phyloP scores from a whole-genome alignment of 2,329 filamentous ascomycete genomes.

The Chalara sp. region DNA sequence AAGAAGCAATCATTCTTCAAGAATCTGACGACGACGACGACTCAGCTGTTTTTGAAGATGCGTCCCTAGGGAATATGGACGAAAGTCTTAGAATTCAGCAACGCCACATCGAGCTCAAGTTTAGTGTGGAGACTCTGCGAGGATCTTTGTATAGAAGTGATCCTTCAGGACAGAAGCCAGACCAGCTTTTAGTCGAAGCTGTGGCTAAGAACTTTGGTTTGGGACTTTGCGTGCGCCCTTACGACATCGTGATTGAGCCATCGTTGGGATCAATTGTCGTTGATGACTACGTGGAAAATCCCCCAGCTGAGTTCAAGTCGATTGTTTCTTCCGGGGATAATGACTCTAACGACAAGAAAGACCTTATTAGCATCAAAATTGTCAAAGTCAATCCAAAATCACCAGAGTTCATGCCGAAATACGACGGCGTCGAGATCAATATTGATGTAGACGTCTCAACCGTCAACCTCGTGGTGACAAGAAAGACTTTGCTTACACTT shows the following conservation, averaged over 20 bases:
- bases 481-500: conserved; percentile 84
- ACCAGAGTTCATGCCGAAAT: conserved; percentile 86
- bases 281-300: conserved; percentile 89
- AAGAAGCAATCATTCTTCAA: conserved; percentile 73
- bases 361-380: conserved; percentile 85
- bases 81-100: conserved; percentile 71
- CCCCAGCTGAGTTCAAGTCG: conserved; percentile 87
- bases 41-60: conserved; percentile 61
- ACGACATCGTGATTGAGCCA: conserved; percentile 90
- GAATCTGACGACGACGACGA: conserved; percentile 51
- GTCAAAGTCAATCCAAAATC: conserved; percentile 83
- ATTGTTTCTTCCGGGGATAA: conserved; percentile 81
- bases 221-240: conserved; percentile 80
- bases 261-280: conserved; percentile 79
- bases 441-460: conserved; percentile 87
- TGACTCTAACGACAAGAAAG: conserved; percentile 69
- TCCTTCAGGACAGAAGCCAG: conserved; percentile 65
- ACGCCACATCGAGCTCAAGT: conserved; percentile 91
- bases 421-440: conserved; percentile 90
- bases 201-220: conserved; percentile 85
- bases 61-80: conserved; percentile 47
- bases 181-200: conserved; percentile 81
- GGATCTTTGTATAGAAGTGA: conserved; percentile 89
- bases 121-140: conserved; percentile 89
- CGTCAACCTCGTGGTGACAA: conserved; percentile 90